Evolutionary conservation across 768 basidiomycete species (phyloP), one percentile per base, ranked within the genome.

Genomic region (Boletus sensibilis): DNA sequence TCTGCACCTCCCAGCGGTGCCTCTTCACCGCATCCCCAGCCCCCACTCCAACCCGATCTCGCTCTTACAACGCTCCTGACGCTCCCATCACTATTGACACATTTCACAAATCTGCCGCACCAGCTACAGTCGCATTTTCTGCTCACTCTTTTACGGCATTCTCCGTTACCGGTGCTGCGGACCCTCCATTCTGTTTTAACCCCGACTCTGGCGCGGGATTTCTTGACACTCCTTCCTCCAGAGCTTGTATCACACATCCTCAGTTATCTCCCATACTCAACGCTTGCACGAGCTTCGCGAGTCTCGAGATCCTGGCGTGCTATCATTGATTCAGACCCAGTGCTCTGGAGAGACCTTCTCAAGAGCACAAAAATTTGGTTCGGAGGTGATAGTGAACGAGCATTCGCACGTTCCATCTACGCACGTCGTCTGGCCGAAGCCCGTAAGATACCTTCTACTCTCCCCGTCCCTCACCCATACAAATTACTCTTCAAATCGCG

Each of bases 401-500:
- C 88, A 1, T 94, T 95, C 61, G 86, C 91, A 16, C 79, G 82
- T 20, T 79, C 87, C 2, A 83, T 95, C 42, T 79, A 79, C 61
- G 80, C 86, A 37, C 80, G 85, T 14, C 80, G 90, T 55, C 72
- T 78, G 45, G 76, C 77, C 27, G 66, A 74, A 59, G 69, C 62
- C 13, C 71, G 72, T 23, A 62, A 60, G 48, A 63, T 75, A 50
- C 79, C 79, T 16, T 74, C 74, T 38, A 72, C 81, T 16, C 82
- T 91, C 5, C 85, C 88, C 20, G 80, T 86, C 13, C 85, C 91
- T 23, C 91, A 94, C 64, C 94, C 94, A 1, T 94, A 86, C 76
- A 97, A 98, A 72, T 83, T 89, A 49, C 82, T 98, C 12, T 97
- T 97, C 82, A 93, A 95, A 72, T 92, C 93, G 1, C 85, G 95